phyloP scores from a whole-genome alignment of 2,329 filamentous ascomycete species.

The Aspergillus amoenus region DNA sequence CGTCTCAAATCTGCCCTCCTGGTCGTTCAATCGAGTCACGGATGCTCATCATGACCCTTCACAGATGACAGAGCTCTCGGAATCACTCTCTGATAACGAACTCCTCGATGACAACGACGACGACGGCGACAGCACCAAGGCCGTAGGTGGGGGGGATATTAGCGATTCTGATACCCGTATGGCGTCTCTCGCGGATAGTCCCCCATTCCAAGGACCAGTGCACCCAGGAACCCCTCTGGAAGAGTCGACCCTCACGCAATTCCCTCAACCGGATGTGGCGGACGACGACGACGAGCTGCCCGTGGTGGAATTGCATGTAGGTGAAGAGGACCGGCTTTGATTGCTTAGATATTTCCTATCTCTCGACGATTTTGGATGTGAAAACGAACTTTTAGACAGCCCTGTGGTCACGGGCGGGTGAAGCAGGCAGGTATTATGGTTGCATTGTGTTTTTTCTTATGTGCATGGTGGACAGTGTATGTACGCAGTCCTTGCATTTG shows the following conservation, averaged over 20 bases:
- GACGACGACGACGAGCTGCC: slow-evolving; percentile 38
- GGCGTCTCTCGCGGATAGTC: slow-evolving; percentile 28
- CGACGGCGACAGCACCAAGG: slow-evolving; percentile 42
- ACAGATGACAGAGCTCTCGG: slow-evolving; percentile 29
- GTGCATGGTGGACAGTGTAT: background rate
- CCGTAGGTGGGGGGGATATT: slow-evolving; percentile 37
- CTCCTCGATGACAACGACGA: slow-evolving; percentile 31
- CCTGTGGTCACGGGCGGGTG: background rate
- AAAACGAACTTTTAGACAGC: slow-evolving; percentile 17
- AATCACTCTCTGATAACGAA: slow-evolving; percentile 31
- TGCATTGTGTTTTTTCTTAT: slow-evolving; percentile 1
- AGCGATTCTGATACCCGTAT: slow-evolving; percentile 35
- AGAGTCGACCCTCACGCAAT: slow-evolving; percentile 30
- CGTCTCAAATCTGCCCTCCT: slow-evolving; percentile 30
- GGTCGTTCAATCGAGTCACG: slow-evolving; percentile 37
- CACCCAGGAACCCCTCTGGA: slow-evolving; percentile 27
- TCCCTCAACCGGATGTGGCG: slow-evolving; percentile 30
- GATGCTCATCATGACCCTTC: slow-evolving; percentile 31
- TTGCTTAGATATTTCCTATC: slow-evolving; percentile 12
- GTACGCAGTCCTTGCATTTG: background rate
- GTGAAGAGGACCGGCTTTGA: slow-evolving; percentile 32
- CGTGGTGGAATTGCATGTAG: slow-evolving; percentile 42
- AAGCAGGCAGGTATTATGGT: slow-evolving; percentile 2
- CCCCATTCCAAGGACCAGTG: slow-evolving; percentile 18
- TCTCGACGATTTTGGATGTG: slow-evolving; percentile 15